Evolutionary conservation across 2,329 filamentous ascomycete genomes (phyloP).

Genomic region (Fusarium tanahbumbuense): DNA sequence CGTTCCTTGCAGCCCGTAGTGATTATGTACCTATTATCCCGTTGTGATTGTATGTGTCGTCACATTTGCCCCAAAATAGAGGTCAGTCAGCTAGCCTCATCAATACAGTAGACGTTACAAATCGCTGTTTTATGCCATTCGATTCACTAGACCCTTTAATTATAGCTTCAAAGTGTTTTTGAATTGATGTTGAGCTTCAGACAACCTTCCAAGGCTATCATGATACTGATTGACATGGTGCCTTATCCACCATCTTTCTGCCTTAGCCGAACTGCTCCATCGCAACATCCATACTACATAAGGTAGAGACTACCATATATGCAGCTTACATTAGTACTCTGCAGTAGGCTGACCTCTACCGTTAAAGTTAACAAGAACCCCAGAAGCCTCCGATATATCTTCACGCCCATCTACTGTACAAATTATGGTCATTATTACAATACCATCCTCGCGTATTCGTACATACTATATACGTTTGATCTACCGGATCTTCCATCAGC

Average conservation of each 20-base stretch:
- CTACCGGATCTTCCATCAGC: background rate
- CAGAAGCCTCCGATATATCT: background rate
- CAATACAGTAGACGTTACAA: background rate
- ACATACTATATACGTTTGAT: background rate
- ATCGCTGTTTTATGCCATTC: background rate
- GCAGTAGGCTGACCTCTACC: background rate
- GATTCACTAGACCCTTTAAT: background rate
- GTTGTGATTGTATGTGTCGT: conserved; percentile 35
- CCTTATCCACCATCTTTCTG: conserved; percentile 33
- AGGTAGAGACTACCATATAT: too few species aligned
- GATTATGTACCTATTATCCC: conserved; percentile 15
- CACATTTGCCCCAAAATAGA: conserved; percentile 15
- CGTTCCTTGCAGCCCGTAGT: conserved; percentile 38
- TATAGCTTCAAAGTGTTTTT: background rate
- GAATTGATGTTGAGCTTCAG: background rate
- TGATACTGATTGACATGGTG: background rate
- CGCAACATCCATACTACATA: background rate
- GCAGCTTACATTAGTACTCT: background rate
- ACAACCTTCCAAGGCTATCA: background rate
- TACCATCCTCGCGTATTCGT: background rate
- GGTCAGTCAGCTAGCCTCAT: conserved; percentile 23
- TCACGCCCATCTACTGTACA: background rate
- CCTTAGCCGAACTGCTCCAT: conserved; percentile 13
- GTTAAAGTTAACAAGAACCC: background rate
- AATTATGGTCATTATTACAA: background rate